Conservation (phyloP, 2,329 filamentous ascomycete species). For the Trichoderma gracile region DNA sequence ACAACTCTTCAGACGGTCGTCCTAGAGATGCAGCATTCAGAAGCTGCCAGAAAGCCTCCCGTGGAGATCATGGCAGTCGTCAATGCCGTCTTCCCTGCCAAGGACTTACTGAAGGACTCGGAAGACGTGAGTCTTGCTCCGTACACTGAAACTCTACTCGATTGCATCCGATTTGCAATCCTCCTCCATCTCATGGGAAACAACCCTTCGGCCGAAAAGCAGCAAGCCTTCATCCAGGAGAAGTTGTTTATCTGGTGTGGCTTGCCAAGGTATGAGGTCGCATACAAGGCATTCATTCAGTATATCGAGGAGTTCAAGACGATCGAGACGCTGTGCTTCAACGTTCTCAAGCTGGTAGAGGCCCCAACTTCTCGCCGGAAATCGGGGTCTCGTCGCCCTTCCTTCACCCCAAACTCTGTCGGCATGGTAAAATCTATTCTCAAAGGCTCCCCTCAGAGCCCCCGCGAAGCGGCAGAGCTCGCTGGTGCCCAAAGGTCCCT, state of each 20-base stretch:
- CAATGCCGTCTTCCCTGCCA: slow-evolving; percentile 41
- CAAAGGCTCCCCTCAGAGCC: slow-evolving; percentile 21
- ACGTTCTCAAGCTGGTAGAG: slow-evolving; percentile 31
- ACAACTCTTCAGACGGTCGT: slow-evolving; percentile 2
- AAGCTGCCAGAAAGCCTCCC: slow-evolving; percentile 23
- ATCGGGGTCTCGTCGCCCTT: background rate
- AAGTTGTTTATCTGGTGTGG: slow-evolving; percentile 40
- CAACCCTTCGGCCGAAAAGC: slow-evolving; percentile 28
- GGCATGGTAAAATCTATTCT: slow-evolving; percentile 20
- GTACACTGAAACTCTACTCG: slow-evolving; percentile 37
- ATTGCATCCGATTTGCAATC: slow-evolving; percentile 40
- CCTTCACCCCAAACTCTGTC: slow-evolving; percentile 4
- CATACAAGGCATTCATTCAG: slow-evolving; percentile 35
- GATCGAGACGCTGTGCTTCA: slow-evolving; percentile 37
- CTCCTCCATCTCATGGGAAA: slow-evolving; percentile 39
- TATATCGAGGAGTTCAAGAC: slow-evolving; percentile 41
- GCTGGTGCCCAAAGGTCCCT: slow-evolving; percentile 13
- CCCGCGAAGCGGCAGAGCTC: slow-evolving; percentile 24
- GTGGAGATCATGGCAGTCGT: slow-evolving; percentile 38
- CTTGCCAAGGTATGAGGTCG: slow-evolving; percentile 35
- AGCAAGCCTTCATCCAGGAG: slow-evolving; percentile 34
- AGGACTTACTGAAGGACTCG: slow-evolving; percentile 29
- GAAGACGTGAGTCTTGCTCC: slow-evolving; percentile 35
- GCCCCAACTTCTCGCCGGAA: background rate
- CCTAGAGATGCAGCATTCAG: slow-evolving; percentile 17